Base-by-base conservation (phyloP, 2,329 filamentous ascomycete genomes). In the Curvularia sp. region DNA sequence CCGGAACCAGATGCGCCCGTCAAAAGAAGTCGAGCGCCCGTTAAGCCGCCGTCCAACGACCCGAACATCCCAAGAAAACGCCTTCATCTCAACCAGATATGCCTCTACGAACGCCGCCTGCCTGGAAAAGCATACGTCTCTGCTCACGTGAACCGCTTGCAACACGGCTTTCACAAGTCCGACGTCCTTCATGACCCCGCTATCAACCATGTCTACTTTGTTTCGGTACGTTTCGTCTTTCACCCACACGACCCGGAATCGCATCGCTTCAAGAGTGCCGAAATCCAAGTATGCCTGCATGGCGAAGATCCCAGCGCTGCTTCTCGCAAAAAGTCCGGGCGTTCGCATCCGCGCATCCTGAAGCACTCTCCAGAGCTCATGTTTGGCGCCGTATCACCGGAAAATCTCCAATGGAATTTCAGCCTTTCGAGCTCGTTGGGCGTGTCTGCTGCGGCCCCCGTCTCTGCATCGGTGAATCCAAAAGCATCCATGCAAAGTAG, bases 301-400 rank as follows among this genome's bases (percentile, higher is more conserved):
- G 66, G 73, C 38, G 53, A 60, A 27, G 49, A 62, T 21, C 51
- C 66, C n/a, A 45, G 50, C 19, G 39, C 57, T 6, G 47, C 42
- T 47, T 47, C 59, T 12, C 27, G 28, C 10, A 53, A 60, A 15
- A 46, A 59, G 19, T 60, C 62, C 10, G 55, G 57, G 2, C 61
- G 57, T 10, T 63, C 61, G 10, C 76, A 73, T 48, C 79, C 81
- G 6, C 73, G 76, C 13, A 81, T 84, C 46, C 68, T 84, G 18
- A 80, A 80, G 71, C 81, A 83, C 65, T 81, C 82, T 4, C 81
- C 81, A 9, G 81, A 83, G 65, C 70, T 83, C 18, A 78, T 82
- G 49, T 83, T 79, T 56, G 80, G 80, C 5, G 74, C 78, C 5
- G 76, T 82, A 8, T 81, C 79, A 12, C 80, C 80, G 0, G 80